A percentile compares a stretch with the other conserved stretches of the same genome.
phyloP scores from a whole-genome alignment of 1,284 basidiomycete genomes.

The Xerocomus minutiporus region DNA sequence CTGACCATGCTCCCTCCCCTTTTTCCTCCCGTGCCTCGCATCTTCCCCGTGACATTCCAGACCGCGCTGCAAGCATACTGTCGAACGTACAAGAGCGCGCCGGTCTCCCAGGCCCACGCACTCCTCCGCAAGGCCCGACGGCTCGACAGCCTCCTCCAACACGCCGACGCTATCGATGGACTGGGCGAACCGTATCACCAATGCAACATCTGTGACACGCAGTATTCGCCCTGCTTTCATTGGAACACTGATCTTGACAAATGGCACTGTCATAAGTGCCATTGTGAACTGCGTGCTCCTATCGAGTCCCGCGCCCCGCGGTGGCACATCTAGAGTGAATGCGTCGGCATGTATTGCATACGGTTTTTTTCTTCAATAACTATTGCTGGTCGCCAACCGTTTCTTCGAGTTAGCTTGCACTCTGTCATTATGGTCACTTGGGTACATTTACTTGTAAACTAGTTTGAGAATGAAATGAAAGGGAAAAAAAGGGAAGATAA shows the following conservation, averaged over 20 bases:
- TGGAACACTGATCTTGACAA: slow-evolving; percentile 18
- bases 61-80: slow-evolving; percentile 85
- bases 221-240: slow-evolving; percentile 41
- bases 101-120: slow-evolving; percentile 66
- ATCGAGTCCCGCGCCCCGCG: slow-evolving; percentile 10
- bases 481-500: neutral
- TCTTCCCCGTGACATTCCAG: slow-evolving; percentile 35
- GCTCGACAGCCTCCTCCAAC: slow-evolving; percentile 61
- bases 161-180: slow-evolving; percentile 10
- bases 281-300: slow-evolving; percentile 29
- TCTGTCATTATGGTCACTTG: slow-evolving; percentile 24
- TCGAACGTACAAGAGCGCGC: slow-evolving; percentile 77
- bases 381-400: neutral
- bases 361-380: neutral
- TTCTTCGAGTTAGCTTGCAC: slow-evolving; percentile 3
- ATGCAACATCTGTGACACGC: slow-evolving; percentile 36
- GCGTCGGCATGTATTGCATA: too few relatives aligned
- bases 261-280: slow-evolving; percentile 58
- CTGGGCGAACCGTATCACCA: slow-evolving; percentile 17
- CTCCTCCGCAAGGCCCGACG: slow-evolving; percentile 82
- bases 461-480: slow-evolving; percentile 10
- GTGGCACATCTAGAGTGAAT: slow-evolving; percentile 23
- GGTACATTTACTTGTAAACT: slow-evolving; percentile 31
- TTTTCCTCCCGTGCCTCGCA: too few relatives aligned
- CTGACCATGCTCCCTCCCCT: slow-evolving; percentile 5